Percentiles rank a stretch among this genome's conserved stretches.
Conservation (phyloP, 495 filamentous ascomycete species). For the Podospora pseudoanserina region DNA sequence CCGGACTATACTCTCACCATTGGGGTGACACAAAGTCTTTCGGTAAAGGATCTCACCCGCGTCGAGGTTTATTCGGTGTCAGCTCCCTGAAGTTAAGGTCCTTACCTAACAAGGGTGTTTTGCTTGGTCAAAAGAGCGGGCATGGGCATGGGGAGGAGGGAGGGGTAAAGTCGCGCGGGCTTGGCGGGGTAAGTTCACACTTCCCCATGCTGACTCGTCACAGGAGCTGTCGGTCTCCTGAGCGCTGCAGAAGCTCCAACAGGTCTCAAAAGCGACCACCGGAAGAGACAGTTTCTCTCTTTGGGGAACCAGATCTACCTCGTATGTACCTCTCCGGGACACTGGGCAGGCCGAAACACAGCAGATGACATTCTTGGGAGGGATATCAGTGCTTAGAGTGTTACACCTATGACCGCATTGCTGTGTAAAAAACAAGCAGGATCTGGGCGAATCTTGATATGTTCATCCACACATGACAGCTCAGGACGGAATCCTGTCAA, state of each 20-base stretch:
- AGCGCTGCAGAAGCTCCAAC: conserved; percentile 6
- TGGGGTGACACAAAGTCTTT: background rate
- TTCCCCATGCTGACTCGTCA: conserved; percentile 1
- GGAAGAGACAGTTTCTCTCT: background rate
- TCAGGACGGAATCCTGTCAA: background rate
- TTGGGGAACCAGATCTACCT: background rate
- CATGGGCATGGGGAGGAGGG: background rate
- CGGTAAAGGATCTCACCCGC: background rate
- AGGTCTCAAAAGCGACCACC: conserved; percentile 1
- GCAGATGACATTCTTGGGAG: background rate
- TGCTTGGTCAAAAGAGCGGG: background rate
- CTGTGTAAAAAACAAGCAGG: background rate
- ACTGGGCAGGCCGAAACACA: background rate
- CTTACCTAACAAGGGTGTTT: background rate
- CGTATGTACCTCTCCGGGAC: conserved; percentile 4
- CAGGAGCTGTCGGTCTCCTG: conserved; percentile 11
- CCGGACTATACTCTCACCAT: background rate
- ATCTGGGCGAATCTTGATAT: background rate
- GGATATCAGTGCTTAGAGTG: background rate
- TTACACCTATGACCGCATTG: background rate
- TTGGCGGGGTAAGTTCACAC: conserved; percentile 4
- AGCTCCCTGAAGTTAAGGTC: background rate
- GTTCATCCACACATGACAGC: conserved; percentile 8
- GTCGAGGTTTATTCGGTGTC: background rate
- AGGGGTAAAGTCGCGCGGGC: background rate